phyloP scores from a whole-genome alignment of 1,139 yeast species.

The Blastobotrys illinoisensis region DNA sequence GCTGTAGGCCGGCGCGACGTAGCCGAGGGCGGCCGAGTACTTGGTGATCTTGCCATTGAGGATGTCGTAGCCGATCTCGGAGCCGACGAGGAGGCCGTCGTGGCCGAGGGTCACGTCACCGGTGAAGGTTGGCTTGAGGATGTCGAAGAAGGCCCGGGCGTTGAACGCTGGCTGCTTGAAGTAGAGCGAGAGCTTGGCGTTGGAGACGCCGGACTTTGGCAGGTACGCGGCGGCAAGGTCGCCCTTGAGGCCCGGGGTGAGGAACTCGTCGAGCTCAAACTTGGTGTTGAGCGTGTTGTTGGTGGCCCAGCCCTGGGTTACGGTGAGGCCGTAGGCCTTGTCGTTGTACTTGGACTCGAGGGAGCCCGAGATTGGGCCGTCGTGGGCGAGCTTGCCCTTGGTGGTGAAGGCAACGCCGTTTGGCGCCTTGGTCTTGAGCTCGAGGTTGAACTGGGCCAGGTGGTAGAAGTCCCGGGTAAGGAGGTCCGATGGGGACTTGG shows the following conservation, averaged over 20 bases:
- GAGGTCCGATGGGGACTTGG: constrained; percentile 85
- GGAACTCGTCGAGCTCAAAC: constrained; percentile 85
- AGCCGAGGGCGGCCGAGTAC: constrained; percentile 93
- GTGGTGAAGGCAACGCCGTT: constrained; percentile 94
- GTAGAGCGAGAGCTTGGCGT: constrained; percentile 86
- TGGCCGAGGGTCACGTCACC: constrained; percentile 95
- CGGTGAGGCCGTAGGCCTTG: constrained; percentile 86
- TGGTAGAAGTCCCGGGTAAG: constrained; percentile 92
- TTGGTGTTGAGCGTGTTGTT: constrained; percentile 89
- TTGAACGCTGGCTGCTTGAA: constrained; percentile 91
- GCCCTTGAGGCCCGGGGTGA: constrained; percentile 93
- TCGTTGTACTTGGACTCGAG: constrained; percentile 91
- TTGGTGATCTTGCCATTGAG: constrained; percentile 87
- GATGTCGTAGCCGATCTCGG: constrained; percentile 95
- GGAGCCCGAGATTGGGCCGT: constrained; percentile 79
- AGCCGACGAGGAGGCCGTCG: constrained; percentile 96
- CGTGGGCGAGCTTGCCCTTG: constrained; percentile 81
- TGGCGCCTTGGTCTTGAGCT: constrained; percentile 89
- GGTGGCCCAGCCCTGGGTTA: constrained; percentile 98
- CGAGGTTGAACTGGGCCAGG: constrained; percentile 78
- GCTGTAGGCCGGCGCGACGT: constrained; percentile 82
- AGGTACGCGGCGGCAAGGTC: constrained; percentile 84
- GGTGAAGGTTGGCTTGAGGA: constrained; percentile 88
- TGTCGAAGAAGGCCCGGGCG: constrained; percentile 92
- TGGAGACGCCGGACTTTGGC: constrained; percentile 78